A percentile compares a stretch with the other conserved stretches of the same genome.
Conservation (phyloP, 306 rosid species). For the Vigna mungo region DNA sequence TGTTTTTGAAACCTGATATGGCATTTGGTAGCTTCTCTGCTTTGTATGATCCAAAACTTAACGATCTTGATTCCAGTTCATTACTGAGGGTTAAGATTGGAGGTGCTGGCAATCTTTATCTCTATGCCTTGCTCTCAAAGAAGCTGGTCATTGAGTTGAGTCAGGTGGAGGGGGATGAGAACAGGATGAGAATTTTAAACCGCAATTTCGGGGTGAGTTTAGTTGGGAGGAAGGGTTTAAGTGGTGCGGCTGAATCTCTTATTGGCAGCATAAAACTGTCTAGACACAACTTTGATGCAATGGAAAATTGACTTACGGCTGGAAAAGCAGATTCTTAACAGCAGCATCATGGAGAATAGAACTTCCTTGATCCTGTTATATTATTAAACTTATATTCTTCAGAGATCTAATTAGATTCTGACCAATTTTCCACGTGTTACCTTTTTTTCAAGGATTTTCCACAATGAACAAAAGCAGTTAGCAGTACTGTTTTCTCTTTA, state of each 20-base stretch:
- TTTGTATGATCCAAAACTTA: constrained; percentile 66
- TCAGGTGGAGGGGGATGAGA: constrained; percentile 64
- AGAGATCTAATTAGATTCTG: constrained; percentile 30
- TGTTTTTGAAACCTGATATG: constrained; percentile 69
- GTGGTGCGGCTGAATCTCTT: constrained; percentile 61
- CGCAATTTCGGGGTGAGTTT: constrained; percentile 61
- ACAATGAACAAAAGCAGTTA: constrained; percentile 13
- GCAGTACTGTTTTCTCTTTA: constrained; percentile 12
- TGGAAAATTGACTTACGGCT: constrained; percentile 35
- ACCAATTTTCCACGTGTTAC: constrained; percentile 24
- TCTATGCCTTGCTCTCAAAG: constrained; percentile 66
- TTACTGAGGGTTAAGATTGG: constrained; percentile 69
- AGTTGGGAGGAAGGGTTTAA: constrained; percentile 79
- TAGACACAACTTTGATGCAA: constrained; percentile 49
- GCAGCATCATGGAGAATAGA: constrained; percentile 35
- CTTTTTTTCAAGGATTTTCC: constrained; percentile 23
- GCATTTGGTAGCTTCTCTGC: constrained; percentile 72
- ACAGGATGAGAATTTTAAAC: constrained; percentile 63
- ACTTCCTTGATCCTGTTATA: constrained; percentile 2
- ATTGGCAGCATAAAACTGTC: constrained; percentile 55
- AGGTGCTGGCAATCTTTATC: constrained; percentile 54
- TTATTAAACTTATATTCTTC: background rate
- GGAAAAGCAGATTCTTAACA: constrained; percentile 28
- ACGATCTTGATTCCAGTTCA: constrained; percentile 60
- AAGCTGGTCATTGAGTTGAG: constrained; percentile 63